Conservation (phyloP, 192 early-diverging fungal species). For the Mortierella antarctica region DNA sequence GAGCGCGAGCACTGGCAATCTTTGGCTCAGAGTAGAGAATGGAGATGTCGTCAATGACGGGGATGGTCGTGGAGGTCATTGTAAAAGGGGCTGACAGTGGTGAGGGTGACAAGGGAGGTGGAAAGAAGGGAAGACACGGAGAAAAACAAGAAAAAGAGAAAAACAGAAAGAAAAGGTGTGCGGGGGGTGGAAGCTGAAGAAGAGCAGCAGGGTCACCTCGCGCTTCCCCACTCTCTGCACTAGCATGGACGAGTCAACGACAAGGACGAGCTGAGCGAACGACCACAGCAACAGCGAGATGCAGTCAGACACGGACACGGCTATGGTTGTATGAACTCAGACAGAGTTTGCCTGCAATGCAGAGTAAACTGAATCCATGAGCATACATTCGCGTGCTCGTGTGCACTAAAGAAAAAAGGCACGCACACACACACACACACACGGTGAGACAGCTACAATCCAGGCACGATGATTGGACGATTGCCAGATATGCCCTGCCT, state of each 20-base stretch:
- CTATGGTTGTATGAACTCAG: too few relatives aligned
- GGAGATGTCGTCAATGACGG: constrained; percentile 46
- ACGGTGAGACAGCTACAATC: too few relatives aligned
- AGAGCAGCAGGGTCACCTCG: background rate
- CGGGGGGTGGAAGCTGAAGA: background rate
- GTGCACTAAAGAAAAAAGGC: too few relatives aligned
- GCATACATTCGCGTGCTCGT: too few relatives aligned
- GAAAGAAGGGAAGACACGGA: background rate
- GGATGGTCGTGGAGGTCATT: constrained; percentile 25
- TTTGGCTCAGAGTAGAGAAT: constrained; percentile 49
- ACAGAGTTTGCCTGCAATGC: too few relatives aligned
- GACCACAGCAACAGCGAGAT: background rate
- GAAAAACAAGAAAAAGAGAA: constrained; percentile 3
- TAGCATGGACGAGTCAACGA: too few relatives aligned
- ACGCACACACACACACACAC: too few relatives aligned
- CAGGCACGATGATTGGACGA: too few relatives aligned
- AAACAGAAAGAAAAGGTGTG: constrained; percentile 1
- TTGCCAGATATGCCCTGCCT: too few relatives aligned
- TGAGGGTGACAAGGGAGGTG: background rate
- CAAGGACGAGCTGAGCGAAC: too few relatives aligned
- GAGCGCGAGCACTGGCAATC: constrained; percentile 38
- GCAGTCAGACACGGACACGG: background rate
- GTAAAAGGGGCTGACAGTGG: background rate
- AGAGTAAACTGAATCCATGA: too few relatives aligned
- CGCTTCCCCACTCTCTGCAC: too few relatives aligned